A percentile compares a stretch with the other conserved stretches of the same genome.
Conservation (phyloP, 1,284 basidiomycete species). For the Spongiforma sp. region DNA sequence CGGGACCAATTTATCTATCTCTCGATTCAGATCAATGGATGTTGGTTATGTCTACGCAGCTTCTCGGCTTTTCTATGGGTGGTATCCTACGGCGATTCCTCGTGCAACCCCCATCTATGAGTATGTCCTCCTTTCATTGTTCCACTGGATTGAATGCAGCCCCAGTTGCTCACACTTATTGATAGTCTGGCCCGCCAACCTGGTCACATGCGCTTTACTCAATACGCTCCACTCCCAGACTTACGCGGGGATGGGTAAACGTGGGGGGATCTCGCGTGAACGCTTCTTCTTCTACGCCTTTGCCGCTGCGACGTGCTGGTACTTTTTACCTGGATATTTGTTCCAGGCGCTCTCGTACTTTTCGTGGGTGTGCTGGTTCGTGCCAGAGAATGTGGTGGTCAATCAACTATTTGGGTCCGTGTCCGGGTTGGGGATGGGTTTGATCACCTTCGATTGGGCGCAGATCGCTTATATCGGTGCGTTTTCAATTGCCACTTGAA, state of each 20-base stretch:
- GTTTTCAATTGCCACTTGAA: background rate
- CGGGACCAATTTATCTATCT: conserved; percentile 28
- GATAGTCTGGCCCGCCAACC: conserved; percentile 83
- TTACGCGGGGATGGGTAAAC: conserved; percentile 64
- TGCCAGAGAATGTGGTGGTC: conserved; percentile 67
- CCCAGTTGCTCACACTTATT: background rate
- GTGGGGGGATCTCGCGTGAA: conserved; percentile 74
- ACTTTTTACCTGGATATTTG: conserved; percentile 76
- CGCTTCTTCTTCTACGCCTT: conserved; percentile 78
- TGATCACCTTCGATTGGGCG: conserved; percentile 74
- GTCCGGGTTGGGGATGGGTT: conserved; percentile 75
- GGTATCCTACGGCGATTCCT: conserved; percentile 79
- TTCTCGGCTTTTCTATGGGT: conserved; percentile 88
- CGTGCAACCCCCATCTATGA: conserved; percentile 89
- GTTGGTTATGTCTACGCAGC: conserved; percentile 82
- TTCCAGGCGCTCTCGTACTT: conserved; percentile 67
- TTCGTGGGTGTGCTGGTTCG: conserved; percentile 84
- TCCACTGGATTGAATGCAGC: background rate
- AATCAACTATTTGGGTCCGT: conserved; percentile 83
- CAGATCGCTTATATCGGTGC: conserved; percentile 55
- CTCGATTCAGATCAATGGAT: conserved; percentile 66
- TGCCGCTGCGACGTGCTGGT: conserved; percentile 65
- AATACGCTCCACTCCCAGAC: conserved; percentile 71
- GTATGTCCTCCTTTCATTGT: conserved; percentile 27
- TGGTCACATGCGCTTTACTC: conserved; percentile 85